phyloP scores from a whole-genome alignment of 2,329 filamentous ascomycete genomes.

The Pestalotiopsis sp. region DNA sequence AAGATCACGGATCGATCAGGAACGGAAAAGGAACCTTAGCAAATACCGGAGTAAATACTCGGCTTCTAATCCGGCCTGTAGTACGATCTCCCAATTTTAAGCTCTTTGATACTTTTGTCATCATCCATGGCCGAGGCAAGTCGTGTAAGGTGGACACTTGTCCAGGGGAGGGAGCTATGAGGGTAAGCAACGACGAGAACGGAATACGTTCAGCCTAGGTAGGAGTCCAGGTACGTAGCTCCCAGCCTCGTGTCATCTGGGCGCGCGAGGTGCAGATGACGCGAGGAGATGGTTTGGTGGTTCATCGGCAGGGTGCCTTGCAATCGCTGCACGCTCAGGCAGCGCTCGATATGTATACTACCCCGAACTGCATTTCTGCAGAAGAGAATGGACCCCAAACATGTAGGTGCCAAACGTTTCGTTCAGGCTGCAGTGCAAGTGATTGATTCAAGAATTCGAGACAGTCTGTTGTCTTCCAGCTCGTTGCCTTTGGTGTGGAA shows the following conservation, averaged over 20 bases:
- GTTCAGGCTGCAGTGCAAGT: not conserved
- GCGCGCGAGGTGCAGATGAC: not conserved
- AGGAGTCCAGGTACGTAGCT: not conserved
- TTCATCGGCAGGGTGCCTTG: not conserved
- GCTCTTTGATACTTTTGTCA: slow-evolving; percentile 34
- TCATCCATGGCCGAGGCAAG: slow-evolving; percentile 30
- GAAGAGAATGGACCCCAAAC: not conserved
- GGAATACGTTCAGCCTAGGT: not conserved
- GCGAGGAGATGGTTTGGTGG: not conserved
- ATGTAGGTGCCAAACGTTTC: not conserved
- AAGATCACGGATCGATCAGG: slow-evolving; percentile 42
- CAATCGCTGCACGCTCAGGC: not conserved
- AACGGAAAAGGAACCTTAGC: slow-evolving; percentile 50
- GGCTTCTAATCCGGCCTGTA: slow-evolving; percentile 47
- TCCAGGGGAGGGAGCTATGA: not conserved
- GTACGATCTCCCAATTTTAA: slow-evolving; percentile 36
- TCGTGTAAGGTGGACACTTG: not conserved
- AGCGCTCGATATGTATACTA: not conserved
- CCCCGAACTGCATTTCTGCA: not conserved
- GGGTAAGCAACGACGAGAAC: not conserved
- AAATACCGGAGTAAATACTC: slow-evolving; percentile 31
- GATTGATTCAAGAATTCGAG: not conserved
- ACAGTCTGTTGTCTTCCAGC: not conserved
- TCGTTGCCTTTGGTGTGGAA: not conserved
- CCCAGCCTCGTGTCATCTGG: not conserved